Percentiles rank a stretch among this genome's conserved stretches.
Evolutionary conservation across 768 basidiomycete genomes (phyloP).

Genomic region (Boletus subparvulus): DNA sequence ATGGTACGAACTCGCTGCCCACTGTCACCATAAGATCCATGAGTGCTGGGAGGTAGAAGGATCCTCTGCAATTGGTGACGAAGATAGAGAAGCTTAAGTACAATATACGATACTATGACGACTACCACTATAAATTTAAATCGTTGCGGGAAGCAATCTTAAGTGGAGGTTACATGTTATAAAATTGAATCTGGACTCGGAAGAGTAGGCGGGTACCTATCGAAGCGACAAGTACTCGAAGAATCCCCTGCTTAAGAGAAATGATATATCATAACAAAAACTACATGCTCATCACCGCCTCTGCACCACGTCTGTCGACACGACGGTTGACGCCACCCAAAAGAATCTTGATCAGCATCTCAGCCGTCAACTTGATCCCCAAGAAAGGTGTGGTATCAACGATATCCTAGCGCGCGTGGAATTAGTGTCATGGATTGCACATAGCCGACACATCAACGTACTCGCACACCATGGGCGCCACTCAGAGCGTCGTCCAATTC

Average conservation of each 20-base stretch:
- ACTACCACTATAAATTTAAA: no score
- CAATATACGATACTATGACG: no score
- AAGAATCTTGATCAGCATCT: slow-evolving; percentile 58
- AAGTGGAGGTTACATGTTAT: neutral
- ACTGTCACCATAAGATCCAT: no score
- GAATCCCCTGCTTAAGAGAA: neutral
- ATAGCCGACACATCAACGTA: slow-evolving; percentile 20
- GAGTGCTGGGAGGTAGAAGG: no score
- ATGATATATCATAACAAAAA: no score
- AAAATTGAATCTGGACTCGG: neutral
- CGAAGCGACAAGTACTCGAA: neutral
- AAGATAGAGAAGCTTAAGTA: no score
- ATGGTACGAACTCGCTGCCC: no score
- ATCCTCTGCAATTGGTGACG: no score
- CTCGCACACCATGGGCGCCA: slow-evolving; percentile 42
- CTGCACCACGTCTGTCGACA: slow-evolving; percentile 38
- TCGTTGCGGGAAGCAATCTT: no score
- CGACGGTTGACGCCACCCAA: slow-evolving; percentile 66
- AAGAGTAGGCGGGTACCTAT: neutral
- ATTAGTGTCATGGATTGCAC: neutral
- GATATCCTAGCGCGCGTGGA: slow-evolving; percentile 49
- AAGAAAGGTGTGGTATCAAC: slow-evolving; percentile 66
- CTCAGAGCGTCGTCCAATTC: slow-evolving; percentile 60
- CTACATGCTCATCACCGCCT: slow-evolving; percentile 23
- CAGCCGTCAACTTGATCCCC: slow-evolving; percentile 42